Evolutionary conservation across 257 asterid species (phyloP).

Genomic region (Scutellaria barbata): DNA sequence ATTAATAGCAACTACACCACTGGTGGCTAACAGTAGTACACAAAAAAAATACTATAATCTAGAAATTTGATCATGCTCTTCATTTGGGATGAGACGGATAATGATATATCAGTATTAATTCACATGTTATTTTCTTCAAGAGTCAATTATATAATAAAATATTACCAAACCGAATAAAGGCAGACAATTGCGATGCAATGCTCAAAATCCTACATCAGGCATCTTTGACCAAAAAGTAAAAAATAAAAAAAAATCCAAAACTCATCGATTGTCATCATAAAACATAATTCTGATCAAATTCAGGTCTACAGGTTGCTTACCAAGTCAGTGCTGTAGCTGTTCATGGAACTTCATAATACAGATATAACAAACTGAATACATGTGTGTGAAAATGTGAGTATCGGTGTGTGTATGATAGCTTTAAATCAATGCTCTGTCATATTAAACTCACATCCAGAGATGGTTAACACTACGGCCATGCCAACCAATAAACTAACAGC

Average conservation of each 20-base stretch:
- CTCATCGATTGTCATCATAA: constrained; percentile 3
- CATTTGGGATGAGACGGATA: not conserved
- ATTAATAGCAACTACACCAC: constrained; percentile 23
- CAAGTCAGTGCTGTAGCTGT: constrained; percentile 8
- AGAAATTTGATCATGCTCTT: constrained; percentile 3
- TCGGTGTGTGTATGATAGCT: not conserved
- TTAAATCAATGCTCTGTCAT: not conserved
- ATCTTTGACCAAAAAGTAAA: not conserved
- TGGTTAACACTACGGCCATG: constrained; percentile 14
- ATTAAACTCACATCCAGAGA: not conserved
- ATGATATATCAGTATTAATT: constrained; percentile 1
- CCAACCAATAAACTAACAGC: not conserved
- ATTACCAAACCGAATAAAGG: not conserved
- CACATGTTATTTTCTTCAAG: not conserved
- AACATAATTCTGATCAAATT: not conserved
- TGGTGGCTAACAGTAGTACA: not conserved
- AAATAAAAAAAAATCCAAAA: no score
- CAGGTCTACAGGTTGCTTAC: constrained; percentile 16
- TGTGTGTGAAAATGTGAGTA: no score
- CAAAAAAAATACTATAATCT: not conserved
- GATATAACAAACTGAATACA: not conserved
- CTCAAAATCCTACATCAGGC: not conserved
- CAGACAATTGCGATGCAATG: not conserved
- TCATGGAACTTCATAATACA: not conserved
- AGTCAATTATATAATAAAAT: not conserved